phyloP scores from a whole-genome alignment of 2,329 filamentous ascomycete species.

The Ophiognomonia clavigignenti-juglandacearum region DNA sequence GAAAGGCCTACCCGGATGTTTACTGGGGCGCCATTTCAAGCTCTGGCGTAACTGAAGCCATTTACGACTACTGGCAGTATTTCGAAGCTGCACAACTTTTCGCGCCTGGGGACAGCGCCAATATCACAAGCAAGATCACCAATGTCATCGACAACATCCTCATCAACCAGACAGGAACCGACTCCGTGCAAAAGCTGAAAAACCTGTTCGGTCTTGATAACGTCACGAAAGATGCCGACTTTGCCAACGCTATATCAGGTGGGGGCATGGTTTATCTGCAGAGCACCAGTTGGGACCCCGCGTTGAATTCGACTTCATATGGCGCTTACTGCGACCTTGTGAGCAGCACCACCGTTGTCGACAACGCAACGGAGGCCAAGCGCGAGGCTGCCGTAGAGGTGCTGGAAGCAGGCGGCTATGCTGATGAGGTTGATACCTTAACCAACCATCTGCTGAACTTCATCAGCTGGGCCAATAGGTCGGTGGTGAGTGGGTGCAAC shows the following conservation, averaged over 20 bases:
- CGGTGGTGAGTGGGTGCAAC: constrained; percentile 21
- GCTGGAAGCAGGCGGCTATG: constrained; percentile 37
- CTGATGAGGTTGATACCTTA: constrained; percentile 30
- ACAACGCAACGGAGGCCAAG: constrained; percentile 34
- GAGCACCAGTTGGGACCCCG: constrained; percentile 49
- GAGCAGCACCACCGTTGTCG: constrained; percentile 36
- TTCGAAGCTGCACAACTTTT: constrained; percentile 46
- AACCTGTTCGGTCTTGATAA: constrained; percentile 40
- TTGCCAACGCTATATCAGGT: constrained; percentile 35
- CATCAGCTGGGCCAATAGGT: constrained; percentile 38
- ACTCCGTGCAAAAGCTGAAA: constrained; percentile 39
- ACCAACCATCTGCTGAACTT: constrained; percentile 46
- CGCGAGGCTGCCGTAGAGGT: constrained; percentile 31
- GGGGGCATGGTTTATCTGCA: constrained; percentile 40
- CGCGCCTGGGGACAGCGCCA: constrained; percentile 56
- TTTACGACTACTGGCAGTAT: constrained; percentile 71
- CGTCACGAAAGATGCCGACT: constrained; percentile 42
- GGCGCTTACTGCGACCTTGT: constrained; percentile 44
- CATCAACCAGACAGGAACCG: constrained; percentile 30
- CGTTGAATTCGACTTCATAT: constrained; percentile 34
- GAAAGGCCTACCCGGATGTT: constrained; percentile 70
- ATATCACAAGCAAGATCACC: constrained; percentile 54
- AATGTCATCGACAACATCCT: constrained; percentile 48
- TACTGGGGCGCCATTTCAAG: constrained; percentile 78
- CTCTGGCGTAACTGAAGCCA: constrained; percentile 72